Percentiles rank a stretch among this genome's conserved stretches.
Evolutionary conservation across 805 yeast genomes (phyloP).

Genomic region (Nakazawaea wickerhamii): DNA sequence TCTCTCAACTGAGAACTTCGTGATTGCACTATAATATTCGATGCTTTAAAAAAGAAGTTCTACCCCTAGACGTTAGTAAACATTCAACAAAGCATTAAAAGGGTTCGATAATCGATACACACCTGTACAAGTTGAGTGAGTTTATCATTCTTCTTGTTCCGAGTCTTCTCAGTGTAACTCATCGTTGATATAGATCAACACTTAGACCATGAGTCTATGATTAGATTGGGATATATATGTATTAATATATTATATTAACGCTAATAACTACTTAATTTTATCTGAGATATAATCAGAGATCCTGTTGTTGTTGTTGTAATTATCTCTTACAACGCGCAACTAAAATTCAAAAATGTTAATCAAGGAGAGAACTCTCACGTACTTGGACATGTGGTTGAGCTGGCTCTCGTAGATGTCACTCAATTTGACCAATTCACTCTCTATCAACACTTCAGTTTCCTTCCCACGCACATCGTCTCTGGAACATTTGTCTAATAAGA

Average conservation of each 20-base stretch:
- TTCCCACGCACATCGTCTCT: conserved; percentile 87
- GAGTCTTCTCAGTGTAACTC: conserved; percentile 16
- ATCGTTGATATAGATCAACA: background rate
- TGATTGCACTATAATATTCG: conserved; percentile 49
- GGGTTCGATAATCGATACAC: background rate
- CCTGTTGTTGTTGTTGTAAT: too few relatives aligned
- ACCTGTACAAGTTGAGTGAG: conserved; percentile 25
- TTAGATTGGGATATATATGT: background rate
- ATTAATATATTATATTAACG: too few relatives aligned
- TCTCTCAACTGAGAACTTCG: conserved; percentile 29
- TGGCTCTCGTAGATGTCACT: conserved; percentile 55
- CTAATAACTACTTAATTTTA: too few relatives aligned
- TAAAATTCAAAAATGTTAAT: conserved; percentile 46
- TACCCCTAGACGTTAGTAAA: conserved; percentile 39
- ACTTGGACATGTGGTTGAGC: conserved; percentile 45
- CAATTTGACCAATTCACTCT: conserved; percentile 70
- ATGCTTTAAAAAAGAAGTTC: conserved; percentile 61
- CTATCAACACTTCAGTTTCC: conserved; percentile 65
- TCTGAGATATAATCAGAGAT: too few relatives aligned
- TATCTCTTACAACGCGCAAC: too few relatives aligned
- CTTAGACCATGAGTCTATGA: background rate
- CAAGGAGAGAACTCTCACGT: conserved; percentile 49
- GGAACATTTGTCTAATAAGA: conserved; percentile 71
- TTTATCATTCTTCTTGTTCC: conserved; percentile 26
- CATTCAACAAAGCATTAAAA: background rate